phyloP scores from a whole-genome alignment of 768 basidiomycete species.

The Xanthoconium stramineum region DNA sequence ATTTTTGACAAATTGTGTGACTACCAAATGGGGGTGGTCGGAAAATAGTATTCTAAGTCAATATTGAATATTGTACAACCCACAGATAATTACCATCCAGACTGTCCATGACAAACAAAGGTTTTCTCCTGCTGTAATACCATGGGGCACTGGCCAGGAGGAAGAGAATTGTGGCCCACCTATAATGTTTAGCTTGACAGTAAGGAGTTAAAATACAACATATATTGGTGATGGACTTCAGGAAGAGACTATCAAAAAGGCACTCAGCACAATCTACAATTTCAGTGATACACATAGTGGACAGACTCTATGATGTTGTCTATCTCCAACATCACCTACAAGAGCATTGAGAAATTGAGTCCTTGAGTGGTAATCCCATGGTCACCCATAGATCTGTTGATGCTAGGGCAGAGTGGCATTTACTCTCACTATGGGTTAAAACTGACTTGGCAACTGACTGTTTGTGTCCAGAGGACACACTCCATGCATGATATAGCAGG shows the following conservation, averaged over 20 bases:
- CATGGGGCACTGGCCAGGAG: background rate
- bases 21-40: too few species aligned
- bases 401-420: too few species aligned
- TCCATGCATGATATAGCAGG: too few species aligned
- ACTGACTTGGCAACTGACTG: too few species aligned
- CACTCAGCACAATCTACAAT: background rate
- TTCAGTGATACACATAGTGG: background rate
- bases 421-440: too few species aligned
- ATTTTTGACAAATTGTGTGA: too few species aligned
- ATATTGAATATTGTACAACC: background rate
- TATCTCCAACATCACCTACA: background rate
- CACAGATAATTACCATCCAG: background rate
- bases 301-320: background rate
- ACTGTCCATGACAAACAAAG: background rate
- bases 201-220: background rate
- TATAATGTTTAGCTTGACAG: background rate
- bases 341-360: background rate
- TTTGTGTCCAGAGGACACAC: too few species aligned
- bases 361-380: background rate
- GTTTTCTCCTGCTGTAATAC: background rate
- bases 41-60: too few species aligned
- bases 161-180: background rate
- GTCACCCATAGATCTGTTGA: too few species aligned
- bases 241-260: background rate
- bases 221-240: background rate